Base-by-base conservation (phyloP, 257 asterid species). In the Forsythia suspensa region DNA sequence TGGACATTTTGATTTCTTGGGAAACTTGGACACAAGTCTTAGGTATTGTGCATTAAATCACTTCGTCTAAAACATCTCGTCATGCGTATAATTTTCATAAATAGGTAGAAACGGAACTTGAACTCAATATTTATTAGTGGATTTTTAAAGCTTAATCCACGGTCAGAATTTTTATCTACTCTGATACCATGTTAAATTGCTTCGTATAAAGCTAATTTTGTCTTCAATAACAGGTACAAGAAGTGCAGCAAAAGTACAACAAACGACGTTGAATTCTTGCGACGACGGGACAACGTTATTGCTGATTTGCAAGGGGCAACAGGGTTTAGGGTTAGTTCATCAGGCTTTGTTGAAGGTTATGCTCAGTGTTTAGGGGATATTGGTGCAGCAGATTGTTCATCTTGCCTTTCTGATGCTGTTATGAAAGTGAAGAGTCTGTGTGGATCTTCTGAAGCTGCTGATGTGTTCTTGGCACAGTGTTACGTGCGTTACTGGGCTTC, bases 401-500 rank as follows among this genome's bases (percentile, higher is more conserved):
- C 87, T 39, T 87, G 91, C 74, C 34, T 87, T 39, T 61, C 83
- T 57, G 84, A 76, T n/a, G 91, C 87, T 71, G 75, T 80, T 8
- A 24, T 44, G 75, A 81, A 87, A 71, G 36, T 85, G 76, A 85
- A 79, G 77, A 79, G 43, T 18, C 73, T 87, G 38, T 87, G 91
- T 76, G 89, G 89, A 43, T 80, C 83, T 2, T 80, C 91, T 12
- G 81, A 74, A 11, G 86, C 87, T 10, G 89, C 83, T 1, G 89
- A 87, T 75, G 86, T 85, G 67, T 87, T 83, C 75, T 83, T 87
- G 55, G 86, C 77, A 6, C 86, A 87, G 42, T 87, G 91, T 46
- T 87, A 87, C 77, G 86, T 84, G 65, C 80, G 86, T 72, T 87
- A 85, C 42, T 87, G 89, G 91, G 85, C 83, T 12, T 77, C 87